Percentiles rank a stretch among this genome's conserved stretches.
These are phyloP conservation scores for Sextonia rubra DNA, from an alignment of 164 flowering plant species.

Conservation along the genomic window DNA sequence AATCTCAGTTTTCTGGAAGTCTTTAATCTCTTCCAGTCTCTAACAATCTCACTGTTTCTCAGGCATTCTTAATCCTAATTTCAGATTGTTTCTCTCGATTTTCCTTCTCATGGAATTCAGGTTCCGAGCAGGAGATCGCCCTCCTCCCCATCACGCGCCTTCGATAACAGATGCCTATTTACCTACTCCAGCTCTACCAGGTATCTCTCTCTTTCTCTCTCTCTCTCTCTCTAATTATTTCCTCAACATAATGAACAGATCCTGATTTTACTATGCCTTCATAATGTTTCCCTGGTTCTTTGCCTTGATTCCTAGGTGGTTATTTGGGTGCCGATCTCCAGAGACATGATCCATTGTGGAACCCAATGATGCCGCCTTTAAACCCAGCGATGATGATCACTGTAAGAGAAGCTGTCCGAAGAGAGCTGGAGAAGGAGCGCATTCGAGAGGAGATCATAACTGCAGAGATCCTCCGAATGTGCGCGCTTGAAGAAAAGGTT, in stretches of 20 bases:
- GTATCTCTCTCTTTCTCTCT: background rate
- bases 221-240: background rate
- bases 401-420: slow-evolving; percentile 12
- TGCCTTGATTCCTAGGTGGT: too few relatives aligned
- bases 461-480: slow-evolving; percentile 18
- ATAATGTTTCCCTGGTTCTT: background rate
- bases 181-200: slow-evolving; percentile 7
- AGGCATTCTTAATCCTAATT: too few relatives aligned
- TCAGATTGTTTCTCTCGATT: background rate
- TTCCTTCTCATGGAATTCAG: slow-evolving; percentile 3
- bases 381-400: too few relatives aligned
- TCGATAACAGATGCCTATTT: slow-evolving; percentile 3
- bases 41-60: too few relatives aligned
- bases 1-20: too few relatives aligned
- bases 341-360: background rate
- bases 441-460: slow-evolving; percentile 33
- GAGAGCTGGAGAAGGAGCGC: slow-evolving; percentile 29
- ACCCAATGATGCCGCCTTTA: too few relatives aligned
- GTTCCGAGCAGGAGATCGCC: background rate
- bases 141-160: background rate
- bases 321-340: background rate
- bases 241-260: too few relatives aligned
- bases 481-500: slow-evolving; percentile 31
- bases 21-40: too few relatives aligned
- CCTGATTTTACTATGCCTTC: background rate